These are phyloP conservation scores for Tetracentron sinense DNA, from an alignment of 164 flowering plant species.

Conservation along the genomic window DNA sequence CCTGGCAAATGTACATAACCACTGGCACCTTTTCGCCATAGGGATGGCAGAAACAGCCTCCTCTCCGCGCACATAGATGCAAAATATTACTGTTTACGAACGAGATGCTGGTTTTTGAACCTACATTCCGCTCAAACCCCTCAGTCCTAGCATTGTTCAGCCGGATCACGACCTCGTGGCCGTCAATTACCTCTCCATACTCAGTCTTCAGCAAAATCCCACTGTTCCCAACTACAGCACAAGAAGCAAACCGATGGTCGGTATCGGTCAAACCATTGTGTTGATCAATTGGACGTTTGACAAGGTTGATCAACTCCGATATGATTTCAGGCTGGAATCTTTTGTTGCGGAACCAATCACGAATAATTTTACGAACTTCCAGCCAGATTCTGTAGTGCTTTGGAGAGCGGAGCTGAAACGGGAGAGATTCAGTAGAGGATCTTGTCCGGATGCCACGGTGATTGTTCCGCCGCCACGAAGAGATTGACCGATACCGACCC, in stretches of 20 bases:
- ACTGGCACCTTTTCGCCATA: constrained; percentile 73
- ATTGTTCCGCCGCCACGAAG: constrained; percentile 40
- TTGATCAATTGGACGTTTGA: constrained; percentile 53
- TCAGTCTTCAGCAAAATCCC: constrained; percentile 69
- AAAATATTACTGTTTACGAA: constrained; percentile 83
- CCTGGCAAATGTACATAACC: constrained; percentile 87
- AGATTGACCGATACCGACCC: constrained; percentile 42
- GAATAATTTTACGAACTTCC: constrained; percentile 48
- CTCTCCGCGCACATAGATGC: constrained; percentile 69
- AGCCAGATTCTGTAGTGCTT: constrained; percentile 48
- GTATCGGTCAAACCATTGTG: constrained; percentile 21
- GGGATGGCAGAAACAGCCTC: constrained; percentile 80
- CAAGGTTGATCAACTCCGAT: constrained; percentile 42
- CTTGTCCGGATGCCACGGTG: constrained; percentile 22
- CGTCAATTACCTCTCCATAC: constrained; percentile 63
- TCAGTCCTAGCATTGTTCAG: constrained; percentile 73
- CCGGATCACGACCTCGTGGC: constrained; percentile 80
- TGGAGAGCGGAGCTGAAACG: constrained; percentile 47
- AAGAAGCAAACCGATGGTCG: constrained; percentile 37
- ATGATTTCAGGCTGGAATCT: constrained; percentile 55
- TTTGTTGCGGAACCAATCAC: constrained; percentile 56
- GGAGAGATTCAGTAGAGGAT: constrained; percentile 20
- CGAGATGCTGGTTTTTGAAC: constrained; percentile 63
- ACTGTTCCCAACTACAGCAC: constrained; percentile 95
- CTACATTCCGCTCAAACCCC: constrained; percentile 54